Base-by-base conservation (phyloP, 2,329 filamentous ascomycete species). In the Aspergillus aculeatinus region DNA sequence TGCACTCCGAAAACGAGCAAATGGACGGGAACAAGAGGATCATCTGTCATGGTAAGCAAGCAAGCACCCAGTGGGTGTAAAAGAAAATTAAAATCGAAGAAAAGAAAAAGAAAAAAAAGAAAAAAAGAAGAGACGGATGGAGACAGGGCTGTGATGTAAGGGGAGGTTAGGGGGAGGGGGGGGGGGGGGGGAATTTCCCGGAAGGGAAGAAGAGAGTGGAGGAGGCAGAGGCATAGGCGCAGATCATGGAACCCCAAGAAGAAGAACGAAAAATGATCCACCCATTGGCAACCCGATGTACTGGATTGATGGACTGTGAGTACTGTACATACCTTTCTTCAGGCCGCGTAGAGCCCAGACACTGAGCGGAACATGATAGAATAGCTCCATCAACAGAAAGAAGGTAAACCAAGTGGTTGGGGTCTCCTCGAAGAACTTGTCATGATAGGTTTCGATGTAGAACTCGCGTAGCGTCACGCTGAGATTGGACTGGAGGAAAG, bases 301-400 rank as follows among this genome's bases (percentile, higher is more conserved):
- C 33, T 12, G 14, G 11, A 35, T 6, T 35, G 1, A 16, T 35
- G 14, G 11, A 35, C 5, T 14, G 4, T 44, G 11, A 6, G 4
- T 44, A 5, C 42, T 29, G 25, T 6, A 50, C 74, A 58, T 72
- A 86, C 85, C 77, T 63, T 74, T 74, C 5, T 82, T 65, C 10
- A 89, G 72, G 1, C 79, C 86, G n/a, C 79, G 72, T 19, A 88
- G 75, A 0, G 83, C 83, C 85, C 85, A 89, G 14, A 86, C 56
- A 50, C 82, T 85, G 19, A 88, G 67, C 0, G 87, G 87, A 0
- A 86, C 72, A 71, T 89, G 87, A 68, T 85, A 87, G 19, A 85
- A 59, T 2, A 84, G 68, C 69, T 90, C 87, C 68, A 88, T 81
- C 70, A 80, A 82, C 27, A 82, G 79, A 68, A 85, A 87, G 14